These are phyloP conservation scores for Lomentospora prolificans DNA, from an alignment of 2,329 filamentous ascomycete genomes.

Conservation along the genomic window DNA sequence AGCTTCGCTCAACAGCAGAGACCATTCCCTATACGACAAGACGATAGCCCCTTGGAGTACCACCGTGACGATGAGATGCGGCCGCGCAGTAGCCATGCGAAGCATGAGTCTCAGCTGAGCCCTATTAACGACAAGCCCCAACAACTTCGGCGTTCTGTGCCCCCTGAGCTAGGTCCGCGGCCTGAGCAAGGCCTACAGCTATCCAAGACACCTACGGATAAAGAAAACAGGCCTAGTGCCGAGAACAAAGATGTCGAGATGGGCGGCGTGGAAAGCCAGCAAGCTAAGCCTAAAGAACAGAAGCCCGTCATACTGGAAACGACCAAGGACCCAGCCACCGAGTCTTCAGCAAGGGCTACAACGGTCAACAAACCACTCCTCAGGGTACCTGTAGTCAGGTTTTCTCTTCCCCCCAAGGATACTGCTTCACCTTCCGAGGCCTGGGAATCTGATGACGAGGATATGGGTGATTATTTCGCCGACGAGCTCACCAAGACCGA, in stretches of 20 bases:
- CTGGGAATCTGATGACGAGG: constrained; percentile 44
- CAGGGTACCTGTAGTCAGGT: constrained; percentile 22
- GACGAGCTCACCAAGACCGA: constrained; percentile 42
- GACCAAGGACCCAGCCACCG: background rate
- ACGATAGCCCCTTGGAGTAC: constrained; percentile 25
- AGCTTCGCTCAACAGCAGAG: constrained; percentile 36
- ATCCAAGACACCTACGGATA: background rate
- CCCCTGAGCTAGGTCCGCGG: background rate
- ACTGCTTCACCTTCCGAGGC: constrained; percentile 16
- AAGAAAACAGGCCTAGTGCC: background rate
- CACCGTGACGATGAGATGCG: constrained; percentile 30
- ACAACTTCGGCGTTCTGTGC: constrained; percentile 1
- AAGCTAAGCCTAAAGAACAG: background rate
- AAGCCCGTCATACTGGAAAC: constrained; percentile 3
- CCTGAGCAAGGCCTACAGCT: background rate
- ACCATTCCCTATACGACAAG: constrained; percentile 25
- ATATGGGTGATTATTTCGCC: constrained; percentile 47
- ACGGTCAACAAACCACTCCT: constrained; percentile 14
- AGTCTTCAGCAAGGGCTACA: background rate
- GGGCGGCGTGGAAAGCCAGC: background rate
- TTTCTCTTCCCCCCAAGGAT: constrained; percentile 29
- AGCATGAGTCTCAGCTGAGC: constrained; percentile 28
- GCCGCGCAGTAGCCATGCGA: constrained; percentile 44
- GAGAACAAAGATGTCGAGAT: constrained; percentile 2
- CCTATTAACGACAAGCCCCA: background rate